Conservation (phyloP, 176 grass and related monocot species). For the Panicum miliaceum region DNA sequence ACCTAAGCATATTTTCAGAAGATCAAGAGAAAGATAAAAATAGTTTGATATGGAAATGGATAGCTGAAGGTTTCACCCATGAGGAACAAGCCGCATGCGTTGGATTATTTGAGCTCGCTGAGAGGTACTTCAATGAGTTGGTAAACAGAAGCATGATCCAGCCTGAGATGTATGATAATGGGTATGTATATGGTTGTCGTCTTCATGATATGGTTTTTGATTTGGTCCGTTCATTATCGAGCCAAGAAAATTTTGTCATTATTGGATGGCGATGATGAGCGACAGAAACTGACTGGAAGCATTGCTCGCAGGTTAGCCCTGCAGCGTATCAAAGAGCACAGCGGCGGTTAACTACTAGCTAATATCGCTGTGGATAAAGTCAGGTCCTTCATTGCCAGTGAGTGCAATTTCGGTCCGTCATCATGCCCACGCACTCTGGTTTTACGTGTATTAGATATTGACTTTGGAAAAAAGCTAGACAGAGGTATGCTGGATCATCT, state of each 20-base stretch:
- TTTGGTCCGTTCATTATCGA: background rate
- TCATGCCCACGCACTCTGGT: background rate
- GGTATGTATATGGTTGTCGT: background rate
- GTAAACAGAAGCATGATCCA: background rate
- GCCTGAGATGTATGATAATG: background rate
- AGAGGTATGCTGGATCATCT: background rate
- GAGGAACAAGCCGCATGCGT: background rate
- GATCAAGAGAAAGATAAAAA: background rate
- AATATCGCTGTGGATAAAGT: background rate
- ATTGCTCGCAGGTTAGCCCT: background rate
- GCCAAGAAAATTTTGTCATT: conserved; percentile 19
- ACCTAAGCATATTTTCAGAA: background rate
- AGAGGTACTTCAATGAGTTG: background rate
- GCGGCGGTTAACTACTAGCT: background rate
- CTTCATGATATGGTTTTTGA: conserved; percentile 40
- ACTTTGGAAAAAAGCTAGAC: no score
- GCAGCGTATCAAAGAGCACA: background rate
- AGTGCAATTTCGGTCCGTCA: background rate
- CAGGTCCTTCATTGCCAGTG: background rate
- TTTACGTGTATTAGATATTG: background rate
- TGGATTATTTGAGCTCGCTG: background rate
- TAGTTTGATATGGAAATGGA: background rate
- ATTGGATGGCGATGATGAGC: background rate
- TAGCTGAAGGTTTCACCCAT: background rate
- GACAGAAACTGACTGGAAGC: background rate